Evolutionary conservation across 1,284 basidiomycete species (phyloP).

Genomic region (Porogramme epimiltina): DNA sequence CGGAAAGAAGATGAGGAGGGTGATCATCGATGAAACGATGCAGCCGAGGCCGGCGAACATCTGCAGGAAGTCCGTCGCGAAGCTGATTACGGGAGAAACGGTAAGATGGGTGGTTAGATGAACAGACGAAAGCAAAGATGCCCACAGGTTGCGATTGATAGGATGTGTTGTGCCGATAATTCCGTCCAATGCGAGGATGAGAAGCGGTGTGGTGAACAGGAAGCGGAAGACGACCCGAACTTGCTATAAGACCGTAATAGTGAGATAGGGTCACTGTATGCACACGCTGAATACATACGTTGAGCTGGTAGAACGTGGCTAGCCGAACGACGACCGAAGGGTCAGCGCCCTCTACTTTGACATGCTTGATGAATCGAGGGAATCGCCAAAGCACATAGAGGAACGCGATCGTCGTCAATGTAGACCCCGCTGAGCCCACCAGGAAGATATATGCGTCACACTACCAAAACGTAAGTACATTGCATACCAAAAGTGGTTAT

Average conservation of each 20-base stretch:
- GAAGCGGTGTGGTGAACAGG: slow-evolving; percentile 63
- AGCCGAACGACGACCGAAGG: slow-evolving; percentile 71
- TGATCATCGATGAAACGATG: slow-evolving; percentile 74
- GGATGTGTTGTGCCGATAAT: slow-evolving; percentile 43
- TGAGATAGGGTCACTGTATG: not conserved
- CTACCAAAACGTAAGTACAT: slow-evolving; percentile 34
- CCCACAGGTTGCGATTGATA: slow-evolving; percentile 58
- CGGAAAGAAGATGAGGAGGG: slow-evolving; percentile 78
- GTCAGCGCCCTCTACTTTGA: slow-evolving; percentile 69
- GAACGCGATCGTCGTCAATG: slow-evolving; percentile 64
- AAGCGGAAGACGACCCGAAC: slow-evolving; percentile 71
- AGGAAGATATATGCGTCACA: slow-evolving; percentile 71
- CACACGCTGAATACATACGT: slow-evolving; percentile 46
- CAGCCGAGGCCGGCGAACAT: slow-evolving; percentile 71
- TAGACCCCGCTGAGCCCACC: slow-evolving; percentile 62
- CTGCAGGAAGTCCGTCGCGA: slow-evolving; percentile 56
- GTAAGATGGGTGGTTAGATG: not conserved
- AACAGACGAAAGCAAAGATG: slow-evolving; percentile 17
- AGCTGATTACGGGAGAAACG: not conserved
- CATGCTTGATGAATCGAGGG: slow-evolving; percentile 63
- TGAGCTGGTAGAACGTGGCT: slow-evolving; percentile 72
- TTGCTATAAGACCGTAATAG: slow-evolving; percentile 39
- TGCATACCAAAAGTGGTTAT: not conserved
- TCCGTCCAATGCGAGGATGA: slow-evolving; percentile 65
- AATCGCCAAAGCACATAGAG: slow-evolving; percentile 68